Base-by-base conservation (phyloP, 2,329 filamentous ascomycete species). In the Exophiala oligosperma region DNA sequence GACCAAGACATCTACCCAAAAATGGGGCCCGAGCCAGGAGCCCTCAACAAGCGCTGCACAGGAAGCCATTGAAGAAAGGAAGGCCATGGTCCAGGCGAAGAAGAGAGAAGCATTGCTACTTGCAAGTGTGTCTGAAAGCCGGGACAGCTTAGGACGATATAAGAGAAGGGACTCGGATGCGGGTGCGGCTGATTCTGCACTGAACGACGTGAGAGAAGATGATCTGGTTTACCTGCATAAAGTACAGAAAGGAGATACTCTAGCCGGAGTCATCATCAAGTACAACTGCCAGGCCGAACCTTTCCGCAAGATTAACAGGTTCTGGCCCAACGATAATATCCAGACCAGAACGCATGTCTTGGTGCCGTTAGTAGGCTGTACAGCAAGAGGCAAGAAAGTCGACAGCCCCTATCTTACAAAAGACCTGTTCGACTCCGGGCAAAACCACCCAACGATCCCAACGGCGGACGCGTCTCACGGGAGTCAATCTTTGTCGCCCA, bases 271-370 rank as follows among this genome's bases (percentile, higher is more conserved):
- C 51, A 89, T 94, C 52, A 87, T 99, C 64, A 90, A 88, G 67
- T 99, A 95, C 74, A 88, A 90, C 67, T 97, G 93, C 72, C 85
- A 90, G 62, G 86, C 92, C 56, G 88, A 92, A 49, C 83, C 89
- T 1, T 87, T 99, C 64, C 84, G 91, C 58, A 94, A 90, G 71
- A 87, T 91, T 40, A 99, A 99, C 71, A 86, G 94, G 9, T 86
- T 99, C 69, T 99, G 94, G 94, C 91, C 92, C 5, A 91, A 92
- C 63, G 94, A 97, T 70, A 91, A 86, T 62, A 88, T 97, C 37
- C 93, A 97, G 71, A 85, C 87, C 49, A 86, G 92, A 59, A 90
- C 90, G 68, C 87, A 85, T 63, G 81, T 99, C 14, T 82, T 92
- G 7, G 77, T 99, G 52, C 94, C 94, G 0, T 91, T 97, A 3